Base-by-base conservation (phyloP, 2,329 filamentous ascomycete genomes). In the Fusarium sublunatum region DNA sequence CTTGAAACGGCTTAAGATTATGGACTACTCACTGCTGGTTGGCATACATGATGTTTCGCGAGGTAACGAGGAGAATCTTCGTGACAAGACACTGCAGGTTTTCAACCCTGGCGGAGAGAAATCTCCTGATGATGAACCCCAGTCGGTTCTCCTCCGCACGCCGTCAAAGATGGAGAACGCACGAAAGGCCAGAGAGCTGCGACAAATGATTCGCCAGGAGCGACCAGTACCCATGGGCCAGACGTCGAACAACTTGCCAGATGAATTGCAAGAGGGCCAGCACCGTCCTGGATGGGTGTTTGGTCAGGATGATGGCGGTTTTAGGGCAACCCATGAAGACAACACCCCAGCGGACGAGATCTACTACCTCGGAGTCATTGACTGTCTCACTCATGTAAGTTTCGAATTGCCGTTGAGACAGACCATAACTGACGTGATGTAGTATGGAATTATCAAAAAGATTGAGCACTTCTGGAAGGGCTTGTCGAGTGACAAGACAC, bases 381-480 rank as follows among this genome's bases (percentile, higher is more conserved):
- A 99, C 78, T 99, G 95, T 76, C 82, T 99, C 71, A 99, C 95
- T 70, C 92, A 97, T 76, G 93, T 96, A 84, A 87, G 91, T 86
- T 49, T 31, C 7, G 22, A 4, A 12, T 40, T 25, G 39, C 32
- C 53, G 39, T 36, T 40, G 15, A 28, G 36, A 2, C 7, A 8
- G 19, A 34, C n/a, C 25, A 39, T 29, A 25, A 58, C 72, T 76
- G 71, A 78, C 53, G 44, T 49, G 54, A 47, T 52, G 25, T 70
- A 96, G 92, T 99, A 98, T 76, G 93, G 93, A 67, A 88, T 93
- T 65, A 86, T 97, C 77, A 99, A 99, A 80, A 94, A 95, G 74
- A 86, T 94, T 61, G 95, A 99, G 77, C 90, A 98, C 77, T 95
- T 98, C 78, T 95, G 93, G 90, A 99, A 99, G 81, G 94, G 95